Evolutionary conservation across 176 grass and related monocot genomes (phyloP).

Genomic region (Raddia guianensis): DNA sequence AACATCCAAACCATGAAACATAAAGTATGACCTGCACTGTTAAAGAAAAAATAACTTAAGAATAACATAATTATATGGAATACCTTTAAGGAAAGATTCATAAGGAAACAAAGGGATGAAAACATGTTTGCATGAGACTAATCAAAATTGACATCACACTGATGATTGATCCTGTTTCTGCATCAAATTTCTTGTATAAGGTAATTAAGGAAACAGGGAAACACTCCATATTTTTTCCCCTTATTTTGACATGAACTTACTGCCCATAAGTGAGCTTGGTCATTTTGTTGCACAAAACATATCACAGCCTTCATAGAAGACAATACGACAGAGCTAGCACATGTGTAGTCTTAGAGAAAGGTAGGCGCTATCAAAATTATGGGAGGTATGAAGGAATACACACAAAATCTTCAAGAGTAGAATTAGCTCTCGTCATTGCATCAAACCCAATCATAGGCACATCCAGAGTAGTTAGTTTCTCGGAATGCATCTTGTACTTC

Average conservation of each 20-base stretch:
- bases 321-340: background rate
- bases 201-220: conserved; percentile 12
- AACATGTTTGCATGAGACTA: conserved; percentile 15
- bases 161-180: background rate
- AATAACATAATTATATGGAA: background rate
- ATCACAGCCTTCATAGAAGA: background rate
- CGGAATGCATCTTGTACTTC: conserved; percentile 34
- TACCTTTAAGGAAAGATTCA: background rate
- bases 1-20: conserved; percentile 86
- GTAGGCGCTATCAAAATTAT: background rate
- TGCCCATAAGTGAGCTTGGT: background rate
- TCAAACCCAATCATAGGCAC: conserved; percentile 68
- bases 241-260: conserved; percentile 20
- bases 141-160: background rate
- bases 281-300: conserved; percentile 13
- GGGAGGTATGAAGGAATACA: conserved; percentile 25
- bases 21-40: conserved; percentile 92
- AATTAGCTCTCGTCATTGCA: conserved; percentile 72
- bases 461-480: conserved; percentile 42
- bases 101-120: background rate
- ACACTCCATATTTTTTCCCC: background rate
- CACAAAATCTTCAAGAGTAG: conserved; percentile 94
- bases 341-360: conserved; percentile 9
- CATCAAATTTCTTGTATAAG: conserved; percentile 5
- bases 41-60: conserved; percentile 30